phyloP scores from a whole-genome alignment of 2,329 filamentous ascomycete species.

The Paecilomyces fulvus region DNA sequence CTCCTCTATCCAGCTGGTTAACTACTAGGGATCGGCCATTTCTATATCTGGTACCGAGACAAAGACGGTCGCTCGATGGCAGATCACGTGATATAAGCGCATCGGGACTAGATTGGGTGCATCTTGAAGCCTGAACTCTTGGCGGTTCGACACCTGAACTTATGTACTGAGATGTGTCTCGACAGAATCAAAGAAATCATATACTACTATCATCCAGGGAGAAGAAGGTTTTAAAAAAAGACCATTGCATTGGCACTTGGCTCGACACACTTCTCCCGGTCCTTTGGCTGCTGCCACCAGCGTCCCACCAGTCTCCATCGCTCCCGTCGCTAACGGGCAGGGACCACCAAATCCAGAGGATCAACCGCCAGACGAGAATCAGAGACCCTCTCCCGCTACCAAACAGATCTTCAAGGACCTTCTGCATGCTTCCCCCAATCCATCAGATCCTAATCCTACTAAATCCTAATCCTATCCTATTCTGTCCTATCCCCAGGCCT shows the following conservation, averaged over 20 bases:
- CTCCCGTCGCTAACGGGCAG: conserved; percentile 1
- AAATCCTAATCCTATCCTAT: not conserved
- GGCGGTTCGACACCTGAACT: not conserved
- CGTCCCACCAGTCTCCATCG: conserved; percentile 1
- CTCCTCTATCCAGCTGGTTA: too few species aligned
- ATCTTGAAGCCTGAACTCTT: not conserved
- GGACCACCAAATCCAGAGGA: not conserved
- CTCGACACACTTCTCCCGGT: not conserved
- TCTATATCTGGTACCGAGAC: not conserved
- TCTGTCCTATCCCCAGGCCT: not conserved
- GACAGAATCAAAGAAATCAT: too few species aligned
- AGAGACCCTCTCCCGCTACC: not conserved
- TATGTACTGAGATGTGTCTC: too few species aligned
- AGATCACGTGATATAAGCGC: not conserved
- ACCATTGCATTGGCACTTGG: too few species aligned
- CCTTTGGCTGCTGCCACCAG: not conserved
- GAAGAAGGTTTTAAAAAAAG: too few species aligned
- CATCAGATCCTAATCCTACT: not conserved
- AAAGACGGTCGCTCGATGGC: not conserved
- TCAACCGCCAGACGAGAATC: not conserved
- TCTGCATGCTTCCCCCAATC: conserved; percentile 1
- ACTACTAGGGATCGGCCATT: too few species aligned
- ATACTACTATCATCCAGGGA: too few species aligned
- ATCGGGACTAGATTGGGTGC: not conserved
- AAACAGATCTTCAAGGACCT: not conserved